These are phyloP conservation scores for Allium cepa DNA, from an alignment of 106 monocot genomes.

Conservation along the genomic window DNA sequence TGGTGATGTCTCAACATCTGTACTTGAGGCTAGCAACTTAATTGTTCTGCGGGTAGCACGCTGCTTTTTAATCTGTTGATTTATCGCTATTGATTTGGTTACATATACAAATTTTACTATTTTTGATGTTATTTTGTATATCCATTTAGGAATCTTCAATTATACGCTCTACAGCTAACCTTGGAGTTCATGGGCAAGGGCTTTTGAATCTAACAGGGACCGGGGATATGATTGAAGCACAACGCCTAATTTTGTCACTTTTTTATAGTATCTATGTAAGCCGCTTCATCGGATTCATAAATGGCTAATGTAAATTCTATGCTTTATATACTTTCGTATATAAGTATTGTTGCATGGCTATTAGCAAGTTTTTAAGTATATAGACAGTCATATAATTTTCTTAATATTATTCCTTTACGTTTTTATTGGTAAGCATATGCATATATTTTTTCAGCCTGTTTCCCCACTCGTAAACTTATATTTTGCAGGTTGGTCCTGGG, in stretches of 20 bases:
- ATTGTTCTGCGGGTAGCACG: conserved; percentile 72
- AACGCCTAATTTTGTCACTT: conserved; percentile 74
- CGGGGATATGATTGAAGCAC: conserved; percentile 87
- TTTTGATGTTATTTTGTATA: neutral
- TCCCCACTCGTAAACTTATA: neutral
- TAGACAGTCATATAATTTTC: no score
- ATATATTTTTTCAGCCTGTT: neutral
- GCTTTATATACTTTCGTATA: no score
- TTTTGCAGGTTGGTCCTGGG: conserved; percentile 81
- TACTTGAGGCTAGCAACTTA: conserved; percentile 91
- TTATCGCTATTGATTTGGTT: neutral
- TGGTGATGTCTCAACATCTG: conserved; percentile 79
- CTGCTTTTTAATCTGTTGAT: neutral
- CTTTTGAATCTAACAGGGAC: conserved; percentile 83
- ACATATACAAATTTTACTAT: neutral
- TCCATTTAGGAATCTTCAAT: conserved; percentile 62
- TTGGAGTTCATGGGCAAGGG: conserved; percentile 97
- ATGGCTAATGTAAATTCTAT: no score
- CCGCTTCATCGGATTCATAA: neutral
- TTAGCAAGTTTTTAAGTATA: no score
- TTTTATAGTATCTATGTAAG: conserved; percentile 89
- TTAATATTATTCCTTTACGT: neutral
- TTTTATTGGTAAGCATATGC: neutral
- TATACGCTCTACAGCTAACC: conserved; percentile 87
- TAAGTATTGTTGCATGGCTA: no score